phyloP scores from a whole-genome alignment of 2,329 filamentous ascomycete genomes.

The Leptographium wingfieldii region DNA sequence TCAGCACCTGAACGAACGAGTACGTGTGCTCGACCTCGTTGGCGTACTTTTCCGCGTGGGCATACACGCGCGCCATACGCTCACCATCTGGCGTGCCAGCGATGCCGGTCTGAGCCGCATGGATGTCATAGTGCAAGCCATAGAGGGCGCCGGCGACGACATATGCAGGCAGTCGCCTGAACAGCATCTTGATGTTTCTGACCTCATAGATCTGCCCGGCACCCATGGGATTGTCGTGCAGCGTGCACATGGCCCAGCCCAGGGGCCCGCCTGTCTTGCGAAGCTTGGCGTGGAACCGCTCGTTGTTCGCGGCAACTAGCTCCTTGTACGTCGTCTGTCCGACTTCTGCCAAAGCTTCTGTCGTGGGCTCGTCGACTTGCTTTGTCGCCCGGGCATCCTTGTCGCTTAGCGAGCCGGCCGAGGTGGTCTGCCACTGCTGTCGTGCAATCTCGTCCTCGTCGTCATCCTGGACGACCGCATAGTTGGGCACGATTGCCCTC shows the following conservation, averaged over 20 bases:
- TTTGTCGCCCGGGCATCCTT: not conserved
- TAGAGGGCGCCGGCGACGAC: slow-evolving; percentile 53
- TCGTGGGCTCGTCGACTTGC: slow-evolving; percentile 15
- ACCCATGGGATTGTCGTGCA: slow-evolving; percentile 62
- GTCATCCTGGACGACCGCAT: slow-evolving; percentile 61
- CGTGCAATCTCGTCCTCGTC: slow-evolving; percentile 22
- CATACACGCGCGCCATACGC: slow-evolving; percentile 59
- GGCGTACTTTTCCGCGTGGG: slow-evolving; percentile 48
- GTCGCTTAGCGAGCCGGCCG: slow-evolving; percentile 6
- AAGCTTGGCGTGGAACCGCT: slow-evolving; percentile 50
- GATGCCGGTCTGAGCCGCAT: slow-evolving; percentile 60
- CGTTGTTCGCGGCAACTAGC: slow-evolving; percentile 42
- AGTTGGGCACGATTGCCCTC: slow-evolving; percentile 53
- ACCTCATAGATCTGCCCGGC: slow-evolving; percentile 62
- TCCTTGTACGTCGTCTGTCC: slow-evolving; percentile 48
- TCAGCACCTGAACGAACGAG: slow-evolving; percentile 53
- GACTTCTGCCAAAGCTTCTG: slow-evolving; percentile 31
- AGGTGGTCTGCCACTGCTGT: not conserved
- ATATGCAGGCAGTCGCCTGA: slow-evolving; percentile 57
- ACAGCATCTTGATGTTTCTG: slow-evolving; percentile 51
- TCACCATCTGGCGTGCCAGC: slow-evolving; percentile 58
- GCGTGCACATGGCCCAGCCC: slow-evolving; percentile 72
- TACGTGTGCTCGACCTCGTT: slow-evolving; percentile 61
- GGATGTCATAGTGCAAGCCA: slow-evolving; percentile 71
- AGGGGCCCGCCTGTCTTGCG: slow-evolving; percentile 51